Evolutionary conservation across 2,329 filamentous ascomycete species (phyloP), one percentile per base, ranked within the genome.

Genomic region (Alternaria sp.): DNA sequence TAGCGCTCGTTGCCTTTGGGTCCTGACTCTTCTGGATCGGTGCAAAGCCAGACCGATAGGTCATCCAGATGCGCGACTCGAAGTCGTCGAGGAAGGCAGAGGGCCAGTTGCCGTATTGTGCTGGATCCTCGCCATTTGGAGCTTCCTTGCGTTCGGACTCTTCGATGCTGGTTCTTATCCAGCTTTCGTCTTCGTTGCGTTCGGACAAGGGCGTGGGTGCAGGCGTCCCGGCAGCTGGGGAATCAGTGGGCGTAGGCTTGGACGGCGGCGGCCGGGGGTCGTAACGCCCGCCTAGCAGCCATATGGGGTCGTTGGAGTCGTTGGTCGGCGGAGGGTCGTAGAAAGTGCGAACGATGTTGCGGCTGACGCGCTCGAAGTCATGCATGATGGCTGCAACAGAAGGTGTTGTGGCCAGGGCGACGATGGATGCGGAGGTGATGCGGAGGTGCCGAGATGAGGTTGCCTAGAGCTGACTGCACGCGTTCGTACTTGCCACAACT

Each of bases 1-100:
- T 88, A 8, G 89, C 84, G 5, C 90, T 85, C 1, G 85, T 78
- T 13, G 93, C 91, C 73, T 89, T 89, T 0, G 91, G 89, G 69
- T 95, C 91, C 57, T 87, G 85, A 5, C 92, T 94, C 78, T 90
- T 92, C 17, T 92, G 86, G 76, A 99, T 99, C 1, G 89, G 85
- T 10, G 89, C 84, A 77, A 99, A 99, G 70, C 91, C 91, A 25
- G 90, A 96, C 55, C 96, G 89, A 76, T 99, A 99, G 10, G 95
- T 98, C 87, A 99, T 92, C 95, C 96, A 98, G 79, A 97, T 88
- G 65, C 89, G 89, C 6, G 95, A 94, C 78, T 97, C 93, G 74
- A 98, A 96, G 79, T 99, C 96, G 64, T 93, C 91, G 32, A 98
- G 83, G 74, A 99, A 99, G 5, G 88, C 86, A 10, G 87, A 83